Percentiles rank a stretch among this genome's conserved stretches.
Evolutionary conservation across 225 moss, liverwort and hornwort species (phyloP).

Genomic region (Thuidium tamariscinum): DNA sequence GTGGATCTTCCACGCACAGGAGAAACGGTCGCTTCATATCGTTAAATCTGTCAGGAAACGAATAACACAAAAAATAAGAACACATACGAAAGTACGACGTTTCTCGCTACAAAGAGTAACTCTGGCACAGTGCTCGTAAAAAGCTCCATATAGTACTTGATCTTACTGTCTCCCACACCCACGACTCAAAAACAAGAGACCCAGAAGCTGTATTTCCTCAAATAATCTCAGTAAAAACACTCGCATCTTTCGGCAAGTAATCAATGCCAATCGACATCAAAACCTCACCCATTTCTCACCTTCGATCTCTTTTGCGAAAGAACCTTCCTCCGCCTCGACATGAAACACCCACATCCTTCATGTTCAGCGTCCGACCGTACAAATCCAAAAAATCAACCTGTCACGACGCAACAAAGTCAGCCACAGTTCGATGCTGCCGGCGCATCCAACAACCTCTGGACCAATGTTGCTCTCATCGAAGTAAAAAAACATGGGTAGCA

Average conservation of each 20-base stretch:
- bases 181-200: background rate
- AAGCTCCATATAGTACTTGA: background rate
- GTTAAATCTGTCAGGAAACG: constrained; percentile 12
- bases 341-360: constrained; percentile 89
- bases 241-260: background rate
- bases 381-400: constrained; percentile 98
- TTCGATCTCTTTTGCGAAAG: constrained; percentile 55
- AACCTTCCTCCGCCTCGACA: constrained; percentile 89
- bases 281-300: constrained; percentile 38
- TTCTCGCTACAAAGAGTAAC: background rate
- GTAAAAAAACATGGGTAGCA: background rate
- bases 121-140: background rate
- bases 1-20: constrained; percentile 33
- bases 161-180: background rate
- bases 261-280: background rate
- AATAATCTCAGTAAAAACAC: background rate
- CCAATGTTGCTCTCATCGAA: background rate
- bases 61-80: background rate
- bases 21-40: constrained; percentile 29
- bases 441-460: background rate
- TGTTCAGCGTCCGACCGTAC: constrained; percentile 81
- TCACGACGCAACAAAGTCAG: background rate
- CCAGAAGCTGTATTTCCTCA: background rate
- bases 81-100: background rate
- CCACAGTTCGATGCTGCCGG: background rate